Base-by-base conservation (phyloP, 2,329 filamentous ascomycete genomes). In the Botrytis galanthina region DNA sequence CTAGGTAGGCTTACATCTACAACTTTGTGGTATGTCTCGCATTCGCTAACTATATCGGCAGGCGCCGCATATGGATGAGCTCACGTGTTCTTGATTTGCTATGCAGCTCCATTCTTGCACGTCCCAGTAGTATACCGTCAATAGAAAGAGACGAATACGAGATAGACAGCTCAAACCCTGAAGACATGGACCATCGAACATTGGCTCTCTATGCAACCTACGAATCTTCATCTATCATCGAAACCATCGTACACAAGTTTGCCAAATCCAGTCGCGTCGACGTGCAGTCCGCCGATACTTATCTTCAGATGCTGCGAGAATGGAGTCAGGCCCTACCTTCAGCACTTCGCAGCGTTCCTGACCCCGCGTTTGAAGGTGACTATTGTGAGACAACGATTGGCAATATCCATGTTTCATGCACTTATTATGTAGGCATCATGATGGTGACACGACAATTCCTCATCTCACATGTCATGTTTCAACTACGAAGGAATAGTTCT, bases 51-150 rank as follows among this genome's bases (percentile, higher is more conserved):
- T 54, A 16, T 29, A 14, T n/a, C 20, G 46, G 26, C 32, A 68
- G 64, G 26, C 64, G 64, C 35, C 64, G 64, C n/a, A 68, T 68
- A 39, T 68, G 64, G 64, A 68, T 68, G 64, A 68, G 64, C 64
- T 54, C 46, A 22, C 64, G 64, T n/a, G 64, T 68, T 54, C 64
- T 68, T 54, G 64, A 68, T 68, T n/a, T 68, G 26, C 37, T 68
- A 12, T 68, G 64, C 26, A 68, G 64, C 35, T 51, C 64, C 46
- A 68, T 68, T 39, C 64, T 68, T 54, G 64, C 64, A 54, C 64
- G 64, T 29, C 64, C 64, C 18, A 68, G 64, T 29, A 68, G 64
- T 26, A 68, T 37, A 68, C 64, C 64, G 8, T 68, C 64, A 22
- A 68, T 68, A 68, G 32, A 54, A 16, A 68, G 64, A 68, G 64